phyloP scores from a whole-genome alignment of 2,329 filamentous ascomycete genomes.

The Fusarium sp. region DNA sequence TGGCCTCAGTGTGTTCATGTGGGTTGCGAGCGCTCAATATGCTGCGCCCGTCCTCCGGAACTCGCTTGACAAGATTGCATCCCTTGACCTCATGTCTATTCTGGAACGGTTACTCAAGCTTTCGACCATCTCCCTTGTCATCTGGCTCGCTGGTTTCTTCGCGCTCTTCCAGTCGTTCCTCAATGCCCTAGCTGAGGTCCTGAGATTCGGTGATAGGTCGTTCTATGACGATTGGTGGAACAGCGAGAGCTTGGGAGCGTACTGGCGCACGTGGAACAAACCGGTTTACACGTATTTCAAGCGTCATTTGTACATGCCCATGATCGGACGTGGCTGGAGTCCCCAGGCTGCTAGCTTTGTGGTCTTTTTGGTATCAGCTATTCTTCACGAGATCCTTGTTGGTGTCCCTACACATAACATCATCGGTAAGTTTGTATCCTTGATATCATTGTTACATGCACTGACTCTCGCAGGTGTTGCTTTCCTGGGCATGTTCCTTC shows the following conservation, averaged over 20 bases:
- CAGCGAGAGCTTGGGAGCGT: constrained; percentile 82
- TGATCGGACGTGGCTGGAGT: constrained; percentile 86
- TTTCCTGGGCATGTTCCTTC: constrained; percentile 92
- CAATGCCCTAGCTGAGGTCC: constrained; percentile 91
- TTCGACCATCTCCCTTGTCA: constrained; percentile 92
- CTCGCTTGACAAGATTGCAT: constrained; percentile 87
- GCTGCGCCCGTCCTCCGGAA: constrained; percentile 90
- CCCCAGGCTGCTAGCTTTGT: constrained; percentile 76
- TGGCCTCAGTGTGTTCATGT: constrained; percentile 88
- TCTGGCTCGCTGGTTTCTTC: constrained; percentile 98
- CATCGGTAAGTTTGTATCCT: constrained; percentile 69
- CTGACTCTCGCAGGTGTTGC: constrained; percentile 75
- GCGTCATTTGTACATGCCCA: constrained; percentile 89
- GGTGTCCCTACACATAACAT: constrained; percentile 95
- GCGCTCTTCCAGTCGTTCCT: constrained; percentile 93
- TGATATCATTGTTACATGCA: background rate
- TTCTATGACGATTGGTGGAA: constrained; percentile 99
- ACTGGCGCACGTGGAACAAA: constrained; percentile 98
- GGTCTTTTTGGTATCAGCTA: constrained; percentile 89
- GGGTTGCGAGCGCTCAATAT: constrained; percentile 95
- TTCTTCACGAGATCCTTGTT: constrained; percentile 92
- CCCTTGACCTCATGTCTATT: constrained; percentile 83
- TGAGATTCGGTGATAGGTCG: constrained; percentile 89
- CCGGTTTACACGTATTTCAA: constrained; percentile 98
- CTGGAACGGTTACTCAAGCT: constrained; percentile 93